phyloP scores from a whole-genome alignment of 495 filamentous ascomycete genomes.

The Penicillium daleae region DNA sequence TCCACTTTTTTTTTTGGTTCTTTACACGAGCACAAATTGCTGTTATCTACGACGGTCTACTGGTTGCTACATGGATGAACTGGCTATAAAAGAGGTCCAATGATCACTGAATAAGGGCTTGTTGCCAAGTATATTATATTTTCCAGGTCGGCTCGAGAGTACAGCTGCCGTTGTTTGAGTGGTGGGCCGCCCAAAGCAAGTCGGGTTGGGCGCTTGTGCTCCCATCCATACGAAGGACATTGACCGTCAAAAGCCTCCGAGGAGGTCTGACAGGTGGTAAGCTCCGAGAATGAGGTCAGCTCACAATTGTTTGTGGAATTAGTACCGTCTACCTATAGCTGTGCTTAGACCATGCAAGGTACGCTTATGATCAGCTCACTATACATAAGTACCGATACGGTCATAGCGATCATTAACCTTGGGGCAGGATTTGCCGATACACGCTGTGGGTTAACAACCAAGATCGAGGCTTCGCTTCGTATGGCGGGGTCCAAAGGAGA shows the following conservation, averaged over 20 bases:
- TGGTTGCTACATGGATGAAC: not conserved
- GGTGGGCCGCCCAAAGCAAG: not conserved
- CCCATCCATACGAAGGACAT: not conserved
- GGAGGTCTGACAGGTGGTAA: not conserved
- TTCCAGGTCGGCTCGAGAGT: not conserved
- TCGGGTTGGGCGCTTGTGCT: not conserved
- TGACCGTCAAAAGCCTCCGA: not conserved
- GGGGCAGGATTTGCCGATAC: not conserved
- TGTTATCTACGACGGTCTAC: not conserved
- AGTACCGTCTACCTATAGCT: too few species aligned
- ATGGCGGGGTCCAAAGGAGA: not conserved
- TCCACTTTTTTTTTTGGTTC: conserved; percentile 15
- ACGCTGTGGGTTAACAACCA: not conserved
- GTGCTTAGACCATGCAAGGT: conserved; percentile 3
- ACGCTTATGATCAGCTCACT: not conserved
- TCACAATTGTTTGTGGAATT: too few species aligned
- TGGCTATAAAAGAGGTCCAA: not conserved
- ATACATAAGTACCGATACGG: not conserved
- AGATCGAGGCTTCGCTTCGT: not conserved
- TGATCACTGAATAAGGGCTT: not conserved
- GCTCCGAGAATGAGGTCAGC: not conserved
- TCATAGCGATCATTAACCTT: not conserved
- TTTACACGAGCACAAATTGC: not conserved
- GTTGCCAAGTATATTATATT: not conserved
- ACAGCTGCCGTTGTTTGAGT: not conserved